These are phyloP conservation scores for Delphinella strobiligena DNA, from an alignment of 2,329 filamentous ascomycete species.

Conservation along the genomic window DNA sequence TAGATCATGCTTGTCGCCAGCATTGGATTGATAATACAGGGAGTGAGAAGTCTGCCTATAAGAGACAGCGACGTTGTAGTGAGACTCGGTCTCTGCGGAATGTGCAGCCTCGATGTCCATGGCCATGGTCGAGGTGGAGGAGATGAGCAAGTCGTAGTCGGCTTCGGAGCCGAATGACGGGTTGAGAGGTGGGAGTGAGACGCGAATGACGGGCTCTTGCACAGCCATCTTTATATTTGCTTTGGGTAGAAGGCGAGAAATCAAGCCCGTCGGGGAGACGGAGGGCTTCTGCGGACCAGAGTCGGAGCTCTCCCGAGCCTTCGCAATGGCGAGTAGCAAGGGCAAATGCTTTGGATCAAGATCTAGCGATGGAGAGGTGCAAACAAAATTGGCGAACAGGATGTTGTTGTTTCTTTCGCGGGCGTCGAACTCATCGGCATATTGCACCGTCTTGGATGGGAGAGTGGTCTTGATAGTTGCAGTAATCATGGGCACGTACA, in stretches of 20 bases:
- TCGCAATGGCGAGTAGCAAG: constrained; percentile 65
- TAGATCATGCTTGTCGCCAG: constrained; percentile 72
- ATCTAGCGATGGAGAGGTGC: constrained; percentile 91
- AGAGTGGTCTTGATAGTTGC: constrained; percentile 89
- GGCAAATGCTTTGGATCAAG: constrained; percentile 86
- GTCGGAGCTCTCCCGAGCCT: constrained; percentile 25
- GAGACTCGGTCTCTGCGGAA: constrained; percentile 66
- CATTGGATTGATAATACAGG: constrained; percentile 86
- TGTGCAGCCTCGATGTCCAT: constrained; percentile 95
- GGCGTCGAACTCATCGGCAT: constrained; percentile 55
- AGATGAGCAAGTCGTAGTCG: constrained; percentile 91
- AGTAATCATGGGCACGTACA: constrained; percentile 96
- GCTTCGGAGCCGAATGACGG: constrained; percentile 45
- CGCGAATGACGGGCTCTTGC: constrained; percentile 87
- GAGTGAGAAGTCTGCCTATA: constrained; percentile 76
- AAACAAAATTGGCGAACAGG: constrained; percentile 86
- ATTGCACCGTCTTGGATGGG: constrained; percentile 83
- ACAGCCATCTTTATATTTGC: constrained; percentile 91
- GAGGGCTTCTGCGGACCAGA: neutral
- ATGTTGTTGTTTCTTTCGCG: constrained; percentile 89
- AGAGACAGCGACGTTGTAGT: constrained; percentile 76
- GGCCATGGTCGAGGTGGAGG: constrained; percentile 84
- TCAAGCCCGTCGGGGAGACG: constrained; percentile 35
- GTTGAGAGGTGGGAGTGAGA: constrained; percentile 71
- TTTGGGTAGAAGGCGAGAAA: constrained; percentile 87